Conservation (phyloP, 169 alveolate genomes). For the Plasmodium blacklocki region DNA sequence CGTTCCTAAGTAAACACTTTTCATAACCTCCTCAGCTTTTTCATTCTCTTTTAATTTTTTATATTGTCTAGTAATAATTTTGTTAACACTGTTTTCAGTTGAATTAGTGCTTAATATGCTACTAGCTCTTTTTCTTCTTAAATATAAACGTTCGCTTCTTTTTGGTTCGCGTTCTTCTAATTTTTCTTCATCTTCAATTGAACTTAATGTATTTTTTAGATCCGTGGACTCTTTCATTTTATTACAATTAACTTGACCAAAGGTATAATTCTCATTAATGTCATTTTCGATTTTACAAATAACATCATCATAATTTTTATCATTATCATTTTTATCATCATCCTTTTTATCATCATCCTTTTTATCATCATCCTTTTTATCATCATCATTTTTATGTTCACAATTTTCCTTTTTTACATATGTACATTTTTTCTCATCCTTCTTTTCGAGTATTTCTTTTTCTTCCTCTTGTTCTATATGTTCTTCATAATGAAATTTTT, state of each 20-base stretch:
- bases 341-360: not conserved
- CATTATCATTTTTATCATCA: not conserved
- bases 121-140: conserved; percentile 42
- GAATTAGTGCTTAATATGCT: conserved; percentile 16
- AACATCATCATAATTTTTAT: not conserved
- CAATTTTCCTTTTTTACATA: not conserved
- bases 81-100: conserved; percentile 14
- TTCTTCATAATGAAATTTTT: not conserved
- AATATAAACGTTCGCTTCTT: conserved; percentile 17
- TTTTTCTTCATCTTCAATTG: conserved; percentile 6
- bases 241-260: not conserved
- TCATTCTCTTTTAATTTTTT: conserved; percentile 33
- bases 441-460: conserved; percentile 4
- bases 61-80: conserved; percentile 10
- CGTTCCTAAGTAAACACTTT: not conserved
- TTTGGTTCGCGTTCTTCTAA: not conserved
- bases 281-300: conserved; percentile 5
- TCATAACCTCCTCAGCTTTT: conserved; percentile 14
- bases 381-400: conserved; percentile 1
- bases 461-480: conserved; percentile 3
- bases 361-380: not conserved
- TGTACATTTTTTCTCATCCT: not conserved
- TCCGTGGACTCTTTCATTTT: not conserved
- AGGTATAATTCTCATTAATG: not conserved
- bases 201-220: conserved; percentile 9